Conservation (phyloP, 2,329 filamentous ascomycete species). For the Fusarium mangiferae region DNA sequence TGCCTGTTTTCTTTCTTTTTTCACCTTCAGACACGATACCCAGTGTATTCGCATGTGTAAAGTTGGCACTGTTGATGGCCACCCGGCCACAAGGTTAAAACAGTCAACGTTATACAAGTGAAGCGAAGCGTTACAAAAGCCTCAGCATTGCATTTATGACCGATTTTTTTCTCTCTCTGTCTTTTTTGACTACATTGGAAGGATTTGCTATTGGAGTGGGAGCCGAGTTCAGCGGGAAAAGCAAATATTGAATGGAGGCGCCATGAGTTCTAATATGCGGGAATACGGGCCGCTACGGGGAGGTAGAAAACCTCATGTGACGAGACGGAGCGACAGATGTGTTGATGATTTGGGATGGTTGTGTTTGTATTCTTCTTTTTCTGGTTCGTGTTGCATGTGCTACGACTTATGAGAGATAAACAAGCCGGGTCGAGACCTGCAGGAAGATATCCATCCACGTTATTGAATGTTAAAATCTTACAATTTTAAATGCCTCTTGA, state of each 20-base stretch:
- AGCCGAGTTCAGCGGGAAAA: slow-evolving; percentile 25
- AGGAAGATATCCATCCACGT: slow-evolving; percentile 44
- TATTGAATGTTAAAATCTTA: slow-evolving; percentile 20
- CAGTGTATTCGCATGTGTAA: slow-evolving; percentile 41
- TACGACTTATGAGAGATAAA: slow-evolving; percentile 47
- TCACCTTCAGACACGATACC: slow-evolving; percentile 47
- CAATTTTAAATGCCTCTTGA: slow-evolving; percentile 1
- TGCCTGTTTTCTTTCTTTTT: slow-evolving; percentile 3
- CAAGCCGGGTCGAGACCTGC: slow-evolving; percentile 34
- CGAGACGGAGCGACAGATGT: not conserved
- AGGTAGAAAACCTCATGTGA: slow-evolving; percentile 27
- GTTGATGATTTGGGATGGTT: slow-evolving; percentile 31
- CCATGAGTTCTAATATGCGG: slow-evolving; percentile 21
- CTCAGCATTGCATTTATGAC: slow-evolving; percentile 28
- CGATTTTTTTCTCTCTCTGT: not conserved
- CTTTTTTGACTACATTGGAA: slow-evolving; percentile 5
- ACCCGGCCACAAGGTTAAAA: not conserved
- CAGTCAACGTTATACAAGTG: slow-evolving; percentile 14
- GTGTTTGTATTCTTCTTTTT: slow-evolving; percentile 28
- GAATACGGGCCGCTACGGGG: slow-evolving; percentile 7
- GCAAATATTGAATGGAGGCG: slow-evolving; percentile 24
- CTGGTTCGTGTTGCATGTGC: slow-evolving; percentile 38
- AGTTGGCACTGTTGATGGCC: slow-evolving; percentile 16
- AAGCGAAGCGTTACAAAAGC: slow-evolving; percentile 35
- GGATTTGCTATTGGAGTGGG: slow-evolving; percentile 18